These are phyloP conservation scores for Liriodendron chinense DNA, from an alignment of 164 flowering plant genomes.

Conservation along the genomic window DNA sequence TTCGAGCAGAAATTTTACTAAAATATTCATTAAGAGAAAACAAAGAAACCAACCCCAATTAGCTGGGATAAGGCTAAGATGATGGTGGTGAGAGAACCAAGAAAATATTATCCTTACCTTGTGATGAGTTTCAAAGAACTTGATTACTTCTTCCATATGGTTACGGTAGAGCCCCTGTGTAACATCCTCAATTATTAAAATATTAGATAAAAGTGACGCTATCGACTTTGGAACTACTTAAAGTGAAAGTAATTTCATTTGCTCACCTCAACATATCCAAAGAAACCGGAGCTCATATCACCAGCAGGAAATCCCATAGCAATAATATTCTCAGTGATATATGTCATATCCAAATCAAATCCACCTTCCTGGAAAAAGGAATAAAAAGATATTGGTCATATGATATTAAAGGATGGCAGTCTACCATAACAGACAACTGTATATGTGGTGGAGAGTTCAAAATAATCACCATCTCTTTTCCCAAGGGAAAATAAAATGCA, in stretches of 20 bases:
- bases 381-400: slow-evolving; percentile 9
- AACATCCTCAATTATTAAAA: slow-evolving; percentile 11
- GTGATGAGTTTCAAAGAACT: slow-evolving; percentile 93
- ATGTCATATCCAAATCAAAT: slow-evolving; percentile 98
- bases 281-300: slow-evolving; percentile 97
- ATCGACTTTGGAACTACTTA: background rate
- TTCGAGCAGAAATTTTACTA: too few relatives aligned
- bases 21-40: too few relatives aligned
- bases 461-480: too few relatives aligned
- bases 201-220: background rate
- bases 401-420: background rate
- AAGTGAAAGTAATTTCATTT: background rate
- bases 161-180: slow-evolving; percentile 92
- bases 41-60: background rate
- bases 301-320: slow-evolving; percentile 99
- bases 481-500: too few relatives aligned
- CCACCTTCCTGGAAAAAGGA: slow-evolving; percentile 76
- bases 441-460: too few relatives aligned
- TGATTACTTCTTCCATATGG: slow-evolving; percentile 99
- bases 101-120: slow-evolving; percentile 46
- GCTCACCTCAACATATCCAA: slow-evolving; percentile 91
- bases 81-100: background rate
- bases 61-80: background rate
- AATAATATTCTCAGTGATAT: slow-evolving; percentile 94
- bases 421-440: too few relatives aligned